Base-by-base conservation (phyloP, 2,329 filamentous ascomycete species). In the Calonectria hongkongensis region DNA sequence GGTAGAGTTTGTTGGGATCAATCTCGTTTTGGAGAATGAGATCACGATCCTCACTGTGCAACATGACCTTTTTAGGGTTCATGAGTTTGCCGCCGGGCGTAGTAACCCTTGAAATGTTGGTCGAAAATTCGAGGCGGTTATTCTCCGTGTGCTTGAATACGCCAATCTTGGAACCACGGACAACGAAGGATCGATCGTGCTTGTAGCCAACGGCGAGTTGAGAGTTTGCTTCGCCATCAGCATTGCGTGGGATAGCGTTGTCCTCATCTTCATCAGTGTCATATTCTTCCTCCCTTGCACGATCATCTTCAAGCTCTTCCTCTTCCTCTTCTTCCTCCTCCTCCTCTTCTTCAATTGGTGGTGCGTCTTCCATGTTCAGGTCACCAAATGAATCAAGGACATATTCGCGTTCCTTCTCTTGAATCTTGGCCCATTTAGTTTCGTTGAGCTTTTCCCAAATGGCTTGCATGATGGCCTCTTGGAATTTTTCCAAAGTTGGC, bases 401-500 rank as follows among this genome's bases (percentile, higher is more conserved):
- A 80, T 99, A 99, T 75, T 98, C 96, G 4, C 94, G 93, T 69
- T 99, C 97, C 74, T 94, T 92, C 60, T 98, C 95, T 85, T 98
- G 98, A 66, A 94, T 92, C 86, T 98, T 98, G 70, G 89, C 89
- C 97, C 97, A 99, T 84, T 98, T 98, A 74, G 93, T 91, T 86
- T 98, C 92, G 81, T 99, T 98, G 75, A 98, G 85, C 83, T 97
- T 95, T 83, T 99, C 97, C 97, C 97, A 99, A 3, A 99, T 89
- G 8, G 96, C 96, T 81, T 97, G 95, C 92, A 99, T 97, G 41
- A 98, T 88, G 48, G 95, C 97, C 79, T 98, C 93, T 82, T 99
- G 97, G 83, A 99, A 98, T 33, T 90, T 90, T 82, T 98, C 95
- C 66, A 97, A 88, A 0, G 93, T 92, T 25, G 91, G 87, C 78